Evolutionary conservation across 805 yeast genomes (phyloP).

Genomic region (Metschnikowia shivogae): DNA sequence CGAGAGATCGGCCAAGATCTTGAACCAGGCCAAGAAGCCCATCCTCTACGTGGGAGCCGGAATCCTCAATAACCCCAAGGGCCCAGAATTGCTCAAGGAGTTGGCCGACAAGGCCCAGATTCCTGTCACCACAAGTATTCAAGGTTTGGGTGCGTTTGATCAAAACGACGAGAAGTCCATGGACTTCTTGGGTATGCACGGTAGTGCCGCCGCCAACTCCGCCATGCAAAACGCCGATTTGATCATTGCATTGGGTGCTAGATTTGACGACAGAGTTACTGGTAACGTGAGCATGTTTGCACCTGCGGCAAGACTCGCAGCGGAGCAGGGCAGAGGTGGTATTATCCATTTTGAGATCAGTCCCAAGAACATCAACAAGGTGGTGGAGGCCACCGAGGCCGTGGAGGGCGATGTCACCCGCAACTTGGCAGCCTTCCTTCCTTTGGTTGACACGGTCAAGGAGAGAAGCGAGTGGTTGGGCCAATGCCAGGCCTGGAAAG

Average conservation of each 20-base stretch:
- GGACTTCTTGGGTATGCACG: slow-evolving; percentile 99
- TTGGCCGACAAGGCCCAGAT: slow-evolving; percentile 86
- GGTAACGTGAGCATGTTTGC: slow-evolving; percentile 83
- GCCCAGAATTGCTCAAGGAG: slow-evolving; percentile 74
- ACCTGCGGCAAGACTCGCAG: slow-evolving; percentile 89
- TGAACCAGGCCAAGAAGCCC: slow-evolving; percentile 83
- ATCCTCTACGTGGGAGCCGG: slow-evolving; percentile 92
- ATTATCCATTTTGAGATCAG: slow-evolving; percentile 93
- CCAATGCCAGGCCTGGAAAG: slow-evolving; percentile 76
- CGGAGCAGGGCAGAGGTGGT: slow-evolving; percentile 86
- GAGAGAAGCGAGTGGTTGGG: slow-evolving; percentile 78
- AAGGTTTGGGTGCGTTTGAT: slow-evolving; percentile 91
- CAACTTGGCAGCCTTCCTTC: slow-evolving; percentile 70
- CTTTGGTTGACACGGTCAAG: slow-evolving; percentile 59
- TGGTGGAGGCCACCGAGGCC: slow-evolving; percentile 93
- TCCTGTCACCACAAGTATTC: slow-evolving; percentile 95
- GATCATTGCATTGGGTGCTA: slow-evolving; percentile 91
- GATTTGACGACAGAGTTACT: slow-evolving; percentile 98
- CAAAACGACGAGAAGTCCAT: slow-evolving; percentile 86
- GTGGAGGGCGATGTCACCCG: slow-evolving; percentile 92
- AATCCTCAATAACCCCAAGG: slow-evolving; percentile 71
- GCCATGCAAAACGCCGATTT: slow-evolving; percentile 93
- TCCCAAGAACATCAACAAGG: slow-evolving; percentile 97
- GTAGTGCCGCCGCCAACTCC: slow-evolving; percentile 88
- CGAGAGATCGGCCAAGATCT: slow-evolving; percentile 67